These are phyloP conservation scores for thale cress (Arabidopsis thaliana) DNA, from an alignment of 345 rosid species.

Conservation along the genomic window DNA sequence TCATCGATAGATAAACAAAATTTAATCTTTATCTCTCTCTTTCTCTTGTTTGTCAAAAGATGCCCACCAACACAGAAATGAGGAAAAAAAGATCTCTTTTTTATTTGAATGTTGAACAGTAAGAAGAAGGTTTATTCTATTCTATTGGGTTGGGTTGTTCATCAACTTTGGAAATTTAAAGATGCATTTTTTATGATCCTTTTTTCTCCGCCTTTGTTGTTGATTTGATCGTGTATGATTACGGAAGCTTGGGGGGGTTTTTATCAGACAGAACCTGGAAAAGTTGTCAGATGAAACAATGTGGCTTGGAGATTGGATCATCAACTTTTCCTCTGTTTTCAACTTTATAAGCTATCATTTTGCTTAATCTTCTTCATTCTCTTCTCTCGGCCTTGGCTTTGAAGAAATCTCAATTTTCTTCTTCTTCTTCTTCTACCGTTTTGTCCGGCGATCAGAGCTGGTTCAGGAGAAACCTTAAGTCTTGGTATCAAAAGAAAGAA, in stretches of 20 bases:
- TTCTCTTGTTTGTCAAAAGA: slow-evolving; percentile 44
- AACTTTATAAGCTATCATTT: slow-evolving; percentile 20
- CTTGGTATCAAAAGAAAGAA: slow-evolving; percentile 51
- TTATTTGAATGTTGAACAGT: slow-evolving; percentile 45
- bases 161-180: slow-evolving; percentile 36
- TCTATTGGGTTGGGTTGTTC: slow-evolving; percentile 34
- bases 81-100: slow-evolving; percentile 1
- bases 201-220: neutral
- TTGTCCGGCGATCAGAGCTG: slow-evolving; percentile 42
- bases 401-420: slow-evolving; percentile 47
- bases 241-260: slow-evolving; percentile 5
- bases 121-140: neutral
- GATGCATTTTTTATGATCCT: slow-evolving; percentile 20
- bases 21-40: neutral
- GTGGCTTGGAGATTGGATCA: slow-evolving; percentile 36
- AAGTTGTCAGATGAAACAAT: slow-evolving; percentile 49
- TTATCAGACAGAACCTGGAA: slow-evolving; percentile 33
- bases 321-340: slow-evolving; percentile 13
- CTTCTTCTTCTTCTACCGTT: slow-evolving; percentile 2
- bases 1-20: slow-evolving; percentile 20
- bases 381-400: slow-evolving; percentile 46
- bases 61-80: slow-evolving; percentile 40
- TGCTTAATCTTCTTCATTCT: slow-evolving; percentile 26
- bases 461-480: slow-evolving; percentile 42
- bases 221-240: slow-evolving; percentile 35